phyloP scores from a whole-genome alignment of 768 basidiomycete species.

The Suillus tomentosus region DNA sequence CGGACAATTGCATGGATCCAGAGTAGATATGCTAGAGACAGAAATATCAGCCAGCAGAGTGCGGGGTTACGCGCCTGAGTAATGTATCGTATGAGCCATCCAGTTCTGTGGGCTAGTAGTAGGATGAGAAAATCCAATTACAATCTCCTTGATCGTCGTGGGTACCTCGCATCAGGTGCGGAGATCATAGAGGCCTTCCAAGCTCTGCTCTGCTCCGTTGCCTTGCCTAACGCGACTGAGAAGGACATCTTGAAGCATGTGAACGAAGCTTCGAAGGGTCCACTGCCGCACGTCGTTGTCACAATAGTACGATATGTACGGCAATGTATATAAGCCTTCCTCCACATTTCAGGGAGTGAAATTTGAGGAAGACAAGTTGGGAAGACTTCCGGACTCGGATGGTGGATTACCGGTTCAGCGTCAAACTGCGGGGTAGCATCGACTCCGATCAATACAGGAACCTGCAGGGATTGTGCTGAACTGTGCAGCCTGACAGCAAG shows the following conservation, averaged over 20 bases:
- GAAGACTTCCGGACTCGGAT: slow-evolving; percentile 8
- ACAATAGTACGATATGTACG: slow-evolving; percentile 10
- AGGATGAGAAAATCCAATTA: slow-evolving; percentile 10
- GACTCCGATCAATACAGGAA: slow-evolving; percentile 10
- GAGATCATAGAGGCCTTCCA: slow-evolving; percentile 17
- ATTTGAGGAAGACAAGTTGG: not conserved
- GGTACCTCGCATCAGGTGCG: slow-evolving; percentile 21
- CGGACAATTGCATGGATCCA: slow-evolving; percentile 7
- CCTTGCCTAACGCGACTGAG: not conserved
- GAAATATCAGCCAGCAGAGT: not conserved
- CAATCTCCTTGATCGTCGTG: slow-evolving; percentile 25
- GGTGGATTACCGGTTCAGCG: slow-evolving; percentile 8
- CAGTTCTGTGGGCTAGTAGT: slow-evolving; percentile 5
- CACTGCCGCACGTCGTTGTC: slow-evolving; percentile 4
- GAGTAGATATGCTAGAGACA: not conserved
- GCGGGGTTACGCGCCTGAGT: slow-evolving; percentile 15
- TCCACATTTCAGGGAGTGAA: not conserved
- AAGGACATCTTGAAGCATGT: not conserved
- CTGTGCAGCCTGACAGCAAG: not conserved
- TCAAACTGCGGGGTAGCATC: slow-evolving; percentile 15
- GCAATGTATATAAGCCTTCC: slow-evolving; percentile 1
- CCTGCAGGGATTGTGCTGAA: not conserved
- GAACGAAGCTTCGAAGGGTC: slow-evolving; percentile 9
- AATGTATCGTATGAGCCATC: not conserved
- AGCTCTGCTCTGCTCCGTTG: slow-evolving; percentile 14